Conservation (phyloP, 139 green algal species). For the Chlamydomonas sphaeroides region DNA sequence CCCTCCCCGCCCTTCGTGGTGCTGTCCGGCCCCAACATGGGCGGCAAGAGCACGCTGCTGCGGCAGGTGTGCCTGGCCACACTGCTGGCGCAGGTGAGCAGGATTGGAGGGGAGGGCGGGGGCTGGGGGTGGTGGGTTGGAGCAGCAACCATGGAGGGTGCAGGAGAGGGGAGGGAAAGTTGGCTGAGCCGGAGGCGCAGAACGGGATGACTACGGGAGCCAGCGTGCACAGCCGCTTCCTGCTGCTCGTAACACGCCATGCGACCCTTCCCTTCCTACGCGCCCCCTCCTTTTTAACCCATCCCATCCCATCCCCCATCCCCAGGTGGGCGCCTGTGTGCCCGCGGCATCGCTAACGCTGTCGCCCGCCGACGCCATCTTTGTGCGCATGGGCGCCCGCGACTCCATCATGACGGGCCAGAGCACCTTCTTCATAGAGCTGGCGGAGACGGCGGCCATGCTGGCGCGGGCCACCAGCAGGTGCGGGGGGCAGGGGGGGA, state of each 20-base stretch:
- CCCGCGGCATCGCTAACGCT: slow-evolving; percentile 83
- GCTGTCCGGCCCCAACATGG: slow-evolving; percentile 98
- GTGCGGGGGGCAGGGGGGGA: neutral
- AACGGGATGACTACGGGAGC: too few relatives aligned
- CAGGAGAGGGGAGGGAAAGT: too few relatives aligned
- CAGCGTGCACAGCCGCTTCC: too few relatives aligned
- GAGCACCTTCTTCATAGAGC: slow-evolving; percentile 97
- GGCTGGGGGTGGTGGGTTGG: too few relatives aligned
- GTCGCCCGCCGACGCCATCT: slow-evolving; percentile 89
- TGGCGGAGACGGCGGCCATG: slow-evolving; percentile 92
- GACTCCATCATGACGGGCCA: slow-evolving; percentile 95
- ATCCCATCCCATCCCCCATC: neutral
- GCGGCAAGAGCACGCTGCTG: slow-evolving; percentile 96
- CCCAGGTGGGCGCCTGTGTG: slow-evolving; percentile 88
- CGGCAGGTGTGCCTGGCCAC: slow-evolving; percentile 91
- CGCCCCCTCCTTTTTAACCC: too few relatives aligned
- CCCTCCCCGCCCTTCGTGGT: slow-evolving; percentile 68
- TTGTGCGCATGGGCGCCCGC: slow-evolving; percentile 94
- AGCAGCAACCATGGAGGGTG: too few relatives aligned
- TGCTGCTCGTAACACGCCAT: too few relatives aligned
- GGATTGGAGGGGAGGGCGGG: neutral
- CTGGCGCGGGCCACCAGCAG: slow-evolving; percentile 72
- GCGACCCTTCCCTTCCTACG: too few relatives aligned
- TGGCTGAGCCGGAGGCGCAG: too few relatives aligned
- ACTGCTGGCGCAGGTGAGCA: slow-evolving; percentile 84